Evolutionary conservation across 495 filamentous ascomycete genomes (phyloP).

Genomic region (Tuber magnatum): DNA sequence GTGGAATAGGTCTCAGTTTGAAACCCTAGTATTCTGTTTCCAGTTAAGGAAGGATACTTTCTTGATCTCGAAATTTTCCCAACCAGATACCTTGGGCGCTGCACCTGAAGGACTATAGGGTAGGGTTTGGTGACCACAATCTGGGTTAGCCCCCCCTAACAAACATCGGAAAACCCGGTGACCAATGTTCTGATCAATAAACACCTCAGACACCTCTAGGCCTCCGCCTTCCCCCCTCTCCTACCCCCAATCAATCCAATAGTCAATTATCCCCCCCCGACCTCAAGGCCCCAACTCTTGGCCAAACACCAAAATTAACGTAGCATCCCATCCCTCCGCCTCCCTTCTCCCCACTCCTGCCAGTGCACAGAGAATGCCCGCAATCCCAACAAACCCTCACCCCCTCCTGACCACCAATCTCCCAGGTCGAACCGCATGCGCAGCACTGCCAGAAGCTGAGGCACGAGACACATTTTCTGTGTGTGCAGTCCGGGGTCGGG

Average conservation of each 20-base stretch:
- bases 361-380: neutral
- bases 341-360: neutral
- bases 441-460: slow-evolving; percentile 4
- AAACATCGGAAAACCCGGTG: neutral
- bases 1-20: no score
- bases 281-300: neutral
- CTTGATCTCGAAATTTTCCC: no score
- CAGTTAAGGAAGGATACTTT: no score
- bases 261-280: neutral
- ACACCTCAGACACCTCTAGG: neutral
- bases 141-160: neutral
- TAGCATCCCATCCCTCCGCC: neutral
- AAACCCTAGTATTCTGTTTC: no score
- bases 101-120: no score
- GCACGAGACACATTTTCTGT: neutral
- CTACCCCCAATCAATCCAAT: neutral
- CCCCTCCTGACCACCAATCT: neutral
- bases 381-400: neutral
- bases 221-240: neutral
- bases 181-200: neutral
- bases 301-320: neutral
- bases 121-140: neutral
- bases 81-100: no score
- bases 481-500: neutral
- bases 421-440: neutral